A percentile compares a stretch with the other conserved stretches of the same genome.
Conservation (phyloP, 306 rosid genomes). For the Casuarina equisetifolia region DNA sequence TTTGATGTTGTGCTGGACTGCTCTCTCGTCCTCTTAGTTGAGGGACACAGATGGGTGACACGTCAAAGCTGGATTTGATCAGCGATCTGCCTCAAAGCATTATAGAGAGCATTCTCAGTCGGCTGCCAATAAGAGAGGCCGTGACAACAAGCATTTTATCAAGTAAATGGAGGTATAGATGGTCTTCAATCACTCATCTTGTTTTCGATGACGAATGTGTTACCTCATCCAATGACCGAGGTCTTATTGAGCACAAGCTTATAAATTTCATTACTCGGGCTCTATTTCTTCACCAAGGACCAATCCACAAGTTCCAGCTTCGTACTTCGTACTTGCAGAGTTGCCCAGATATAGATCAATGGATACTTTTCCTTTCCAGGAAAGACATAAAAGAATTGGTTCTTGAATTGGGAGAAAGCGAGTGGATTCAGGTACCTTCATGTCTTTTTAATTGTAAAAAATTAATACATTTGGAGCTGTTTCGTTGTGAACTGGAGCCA, state of each 20-base stretch:
- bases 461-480: slow-evolving; percentile 65
- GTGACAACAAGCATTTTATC: slow-evolving; percentile 76
- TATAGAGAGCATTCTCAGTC: slow-evolving; percentile 63
- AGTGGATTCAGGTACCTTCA: slow-evolving; percentile 75
- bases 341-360: slow-evolving; percentile 77
- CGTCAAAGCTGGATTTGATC: slow-evolving; percentile 48
- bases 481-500: slow-evolving; percentile 79
- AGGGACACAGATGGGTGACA: slow-evolving; percentile 53
- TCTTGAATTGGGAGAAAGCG: slow-evolving; percentile 70
- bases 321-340: slow-evolving; percentile 50
- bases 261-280: slow-evolving; percentile 58
- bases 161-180: slow-evolving; percentile 81
- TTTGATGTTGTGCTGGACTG: slow-evolving; percentile 16
- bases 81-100: slow-evolving; percentile 90
- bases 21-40: slow-evolving; percentile 16
- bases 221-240: slow-evolving; percentile 33
- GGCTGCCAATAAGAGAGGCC: slow-evolving; percentile 76
- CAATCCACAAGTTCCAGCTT: slow-evolving; percentile 84
- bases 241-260: slow-evolving; percentile 35
- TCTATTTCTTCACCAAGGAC: slow-evolving; percentile 87
- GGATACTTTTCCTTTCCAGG: slow-evolving; percentile 89
- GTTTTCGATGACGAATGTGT: slow-evolving; percentile 71
- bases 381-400: slow-evolving; percentile 66
- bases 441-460: slow-evolving; percentile 70
- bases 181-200: slow-evolving; percentile 69